Base-by-base conservation (phyloP, 1,139 yeast genomes). In the Nakaseomyces uthaithaninus region DNA sequence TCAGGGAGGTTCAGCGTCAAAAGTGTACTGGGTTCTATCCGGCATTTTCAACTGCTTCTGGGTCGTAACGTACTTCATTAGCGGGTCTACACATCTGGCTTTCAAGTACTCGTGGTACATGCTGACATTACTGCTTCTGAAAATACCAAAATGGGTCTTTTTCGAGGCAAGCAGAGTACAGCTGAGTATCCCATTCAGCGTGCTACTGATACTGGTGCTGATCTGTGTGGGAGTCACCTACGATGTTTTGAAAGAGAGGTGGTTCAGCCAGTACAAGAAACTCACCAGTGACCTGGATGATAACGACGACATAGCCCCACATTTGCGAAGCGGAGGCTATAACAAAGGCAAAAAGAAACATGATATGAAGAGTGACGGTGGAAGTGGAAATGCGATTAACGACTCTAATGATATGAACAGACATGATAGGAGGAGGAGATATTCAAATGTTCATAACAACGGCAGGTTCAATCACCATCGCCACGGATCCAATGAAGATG, bases 211-310 rank as follows among this genome's bases (percentile, higher is more conserved):
- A 18, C 20, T 42, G 28, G 44, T 46, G 15, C 37, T 42, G 18
- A 22, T 47, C 25, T 28, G 42, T 7, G 34, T 43, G 8, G 42
- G 37, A 19, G 36, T 41, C 16, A 44, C 43, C 12, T 45, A 47
- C 30, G 42, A 44, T 34, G 28, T 45, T 22, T 40, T 47, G 49
- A 45, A 45, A 33, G 48, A 43, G 14, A 46, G 42, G 31, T 46
- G 45, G 33, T 42, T 47, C 16, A 45, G 46, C 14, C 47, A 47
- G 42, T 47, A 47, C 38, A 45, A 45, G 37, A 40, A 42, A 3
- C 24, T 44, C 33, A 33, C 43, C 12, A 38, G 47, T 5, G 48
- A 44, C 17, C 44, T 45, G 27, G 27, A 39, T 10, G 40, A 40
- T 27, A 12, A 37, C 8, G 38, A 39, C 15, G 38, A 33, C n/a